Evolutionary conservation across 495 filamentous ascomycete genomes (phyloP).

Genomic region (Talaromyces borbonicus): DNA sequence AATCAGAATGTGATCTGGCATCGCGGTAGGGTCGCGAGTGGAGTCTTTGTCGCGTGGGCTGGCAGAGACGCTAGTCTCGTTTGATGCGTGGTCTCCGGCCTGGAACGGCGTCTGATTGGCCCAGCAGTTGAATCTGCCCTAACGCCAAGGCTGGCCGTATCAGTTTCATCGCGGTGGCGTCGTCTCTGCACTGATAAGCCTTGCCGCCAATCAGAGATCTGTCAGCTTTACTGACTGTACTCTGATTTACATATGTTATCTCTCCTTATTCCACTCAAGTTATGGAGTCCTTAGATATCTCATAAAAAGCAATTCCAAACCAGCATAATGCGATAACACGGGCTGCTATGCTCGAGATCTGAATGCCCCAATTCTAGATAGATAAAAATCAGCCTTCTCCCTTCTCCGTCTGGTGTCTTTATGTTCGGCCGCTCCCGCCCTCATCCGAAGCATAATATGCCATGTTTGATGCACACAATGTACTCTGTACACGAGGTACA

Average conservation of each 20-base stretch:
- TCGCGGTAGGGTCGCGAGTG: not conserved
- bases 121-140: not conserved
- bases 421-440: slow-evolving; percentile 6
- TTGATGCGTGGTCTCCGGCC: not conserved
- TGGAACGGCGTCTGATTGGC: not conserved
- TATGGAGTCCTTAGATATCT: not conserved
- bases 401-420: not conserved
- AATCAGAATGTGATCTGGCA: not conserved
- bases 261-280: too few relatives aligned
- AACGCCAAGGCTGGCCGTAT: not conserved
- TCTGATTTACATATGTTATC: too few relatives aligned
- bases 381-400: not conserved
- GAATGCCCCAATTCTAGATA: too few relatives aligned
- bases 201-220: not conserved
- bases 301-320: not conserved
- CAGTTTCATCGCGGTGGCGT: not conserved
- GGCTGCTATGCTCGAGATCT: too few relatives aligned
- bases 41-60: slow-evolving; percentile 1
- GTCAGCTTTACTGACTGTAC: not conserved
- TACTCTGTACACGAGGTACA: not conserved
- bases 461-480: not conserved
- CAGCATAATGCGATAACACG: too few relatives aligned
- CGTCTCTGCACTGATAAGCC: not conserved
- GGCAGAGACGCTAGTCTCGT: not conserved
- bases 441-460: not conserved